Percentiles rank a stretch among this genome's conserved stretches.
Conservation (phyloP, 805 yeast genomes). For the Ogataea dorogensis region DNA sequence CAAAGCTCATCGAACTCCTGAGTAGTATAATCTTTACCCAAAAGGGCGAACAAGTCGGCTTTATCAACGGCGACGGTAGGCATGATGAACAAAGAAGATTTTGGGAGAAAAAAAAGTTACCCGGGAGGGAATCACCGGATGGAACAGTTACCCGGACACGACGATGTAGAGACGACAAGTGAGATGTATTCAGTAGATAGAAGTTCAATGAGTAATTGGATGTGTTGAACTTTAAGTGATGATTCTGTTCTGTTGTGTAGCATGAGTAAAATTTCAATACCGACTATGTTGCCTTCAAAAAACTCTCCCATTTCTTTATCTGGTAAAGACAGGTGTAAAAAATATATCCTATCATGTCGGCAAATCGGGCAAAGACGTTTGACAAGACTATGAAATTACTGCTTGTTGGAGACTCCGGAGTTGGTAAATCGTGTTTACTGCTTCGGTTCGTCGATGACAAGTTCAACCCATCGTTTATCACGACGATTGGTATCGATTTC, state of each 20-base stretch:
- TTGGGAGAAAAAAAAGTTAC: conserved; percentile 11
- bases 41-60: conserved; percentile 79
- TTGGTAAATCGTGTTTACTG: conserved; percentile 85
- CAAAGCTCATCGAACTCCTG: conserved; percentile 96
- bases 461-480: conserved; percentile 93
- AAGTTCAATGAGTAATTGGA: neutral
- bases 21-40: conserved; percentile 70
- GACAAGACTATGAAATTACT: conserved; percentile 90
- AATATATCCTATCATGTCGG: conserved; percentile 41
- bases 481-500: conserved; percentile 97
- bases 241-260: no score
- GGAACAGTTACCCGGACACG: conserved; percentile 10
- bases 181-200: no score
- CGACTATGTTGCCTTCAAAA: neutral
- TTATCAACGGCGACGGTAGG: conserved; percentile 97
- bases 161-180: no score
- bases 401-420: conserved; percentile 90
- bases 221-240: neutral
- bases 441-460: conserved; percentile 94
- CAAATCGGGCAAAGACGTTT: conserved; percentile 64
- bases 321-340: conserved; percentile 13
- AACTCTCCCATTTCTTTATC: conserved; percentile 1
- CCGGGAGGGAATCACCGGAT: conserved; percentile 6
- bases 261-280: neutral
- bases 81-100: conserved; percentile 46